These are phyloP conservation scores for Blastomyces silverae DNA, from an alignment of 2,329 filamentous ascomycete genomes.

Conservation along the genomic window DNA sequence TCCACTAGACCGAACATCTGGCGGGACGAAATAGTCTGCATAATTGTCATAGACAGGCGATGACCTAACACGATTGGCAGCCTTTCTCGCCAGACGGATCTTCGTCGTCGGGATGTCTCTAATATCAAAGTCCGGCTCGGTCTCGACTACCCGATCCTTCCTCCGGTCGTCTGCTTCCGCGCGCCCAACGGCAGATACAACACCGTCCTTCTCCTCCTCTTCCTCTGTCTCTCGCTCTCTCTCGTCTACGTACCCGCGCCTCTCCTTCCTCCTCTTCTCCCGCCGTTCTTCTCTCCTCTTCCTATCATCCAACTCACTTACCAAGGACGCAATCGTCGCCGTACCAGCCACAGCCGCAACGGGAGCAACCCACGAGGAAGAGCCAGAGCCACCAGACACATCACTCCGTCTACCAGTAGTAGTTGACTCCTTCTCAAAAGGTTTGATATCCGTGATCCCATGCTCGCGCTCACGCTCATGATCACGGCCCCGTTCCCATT, in stretches of 20 bases:
- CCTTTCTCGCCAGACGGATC: conserved; percentile 27
- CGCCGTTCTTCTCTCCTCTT: conserved; percentile 34
- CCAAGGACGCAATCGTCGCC: conserved; percentile 41
- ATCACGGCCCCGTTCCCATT: conserved; percentile 9
- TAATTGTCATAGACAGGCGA: conserved; percentile 40
- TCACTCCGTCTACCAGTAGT: conserved; percentile 21
- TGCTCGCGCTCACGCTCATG: conserved; percentile 11
- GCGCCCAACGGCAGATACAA: not conserved
- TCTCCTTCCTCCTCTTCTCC: conserved; percentile 38
- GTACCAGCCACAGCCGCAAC: conserved; percentile 49
- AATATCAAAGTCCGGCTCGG: conserved; percentile 5
- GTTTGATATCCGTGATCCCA: conserved; percentile 14
- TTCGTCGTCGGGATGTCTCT: conserved; percentile 5
- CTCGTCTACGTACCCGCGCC: conserved; percentile 25
- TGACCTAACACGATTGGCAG: conserved; percentile 28
- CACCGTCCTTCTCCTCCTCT: conserved; percentile 14
- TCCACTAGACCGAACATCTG: conserved; percentile 35
- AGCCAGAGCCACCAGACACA: conserved; percentile 21
- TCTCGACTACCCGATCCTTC: conserved; percentile 17
- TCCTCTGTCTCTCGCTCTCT: conserved; percentile 18
- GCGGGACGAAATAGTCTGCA: conserved; percentile 38
- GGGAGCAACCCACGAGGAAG: conserved; percentile 31
- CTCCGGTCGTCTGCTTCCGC: not conserved
- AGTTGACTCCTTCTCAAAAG: conserved; percentile 23
- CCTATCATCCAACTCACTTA: conserved; percentile 30